Conservation (phyloP, 345 rosid genomes). For the Conringia planisiliqua region DNA sequence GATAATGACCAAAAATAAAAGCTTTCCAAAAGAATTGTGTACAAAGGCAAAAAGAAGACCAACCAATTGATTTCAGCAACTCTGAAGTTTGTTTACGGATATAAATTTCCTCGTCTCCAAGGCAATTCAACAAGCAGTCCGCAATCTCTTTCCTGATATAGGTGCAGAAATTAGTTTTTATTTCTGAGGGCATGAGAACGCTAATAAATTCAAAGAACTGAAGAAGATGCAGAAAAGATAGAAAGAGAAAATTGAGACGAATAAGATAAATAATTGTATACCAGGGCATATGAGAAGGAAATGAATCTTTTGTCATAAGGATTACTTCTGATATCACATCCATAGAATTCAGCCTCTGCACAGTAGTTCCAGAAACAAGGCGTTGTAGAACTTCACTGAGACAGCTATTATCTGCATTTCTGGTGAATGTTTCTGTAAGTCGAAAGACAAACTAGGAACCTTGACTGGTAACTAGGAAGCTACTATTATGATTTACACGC, state of each 20-base stretch:
- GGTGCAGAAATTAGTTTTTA: slow-evolving; percentile 14
- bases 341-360: slow-evolving; percentile 68
- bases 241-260: slow-evolving; percentile 3
- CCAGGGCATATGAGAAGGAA: slow-evolving; percentile 57
- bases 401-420: slow-evolving; percentile 50
- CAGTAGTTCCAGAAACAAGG: slow-evolving; percentile 57
- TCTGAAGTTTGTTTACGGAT: slow-evolving; percentile 50
- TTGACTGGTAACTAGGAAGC: background rate
- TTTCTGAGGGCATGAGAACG: slow-evolving; percentile 10
- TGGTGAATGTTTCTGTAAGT: slow-evolving; percentile 43
- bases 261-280: slow-evolving; percentile 28
- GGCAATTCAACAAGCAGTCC: slow-evolving; percentile 53
- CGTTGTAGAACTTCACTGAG: slow-evolving; percentile 66
- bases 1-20: slow-evolving; percentile 1
- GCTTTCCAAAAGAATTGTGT: background rate
- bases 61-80: slow-evolving; percentile 65
- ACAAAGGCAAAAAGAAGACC: slow-evolving; percentile 28
- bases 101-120: slow-evolving; percentile 54
- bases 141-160: slow-evolving; percentile 66
- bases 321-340: slow-evolving; percentile 72
- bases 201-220: slow-evolving; percentile 16
- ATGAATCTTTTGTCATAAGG: slow-evolving; percentile 41
- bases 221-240: slow-evolving; percentile 9
- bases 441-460: slow-evolving; percentile 14
- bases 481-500: background rate